Conservation (phyloP, 768 basidiomycete genomes). For the Mycena rosella region DNA sequence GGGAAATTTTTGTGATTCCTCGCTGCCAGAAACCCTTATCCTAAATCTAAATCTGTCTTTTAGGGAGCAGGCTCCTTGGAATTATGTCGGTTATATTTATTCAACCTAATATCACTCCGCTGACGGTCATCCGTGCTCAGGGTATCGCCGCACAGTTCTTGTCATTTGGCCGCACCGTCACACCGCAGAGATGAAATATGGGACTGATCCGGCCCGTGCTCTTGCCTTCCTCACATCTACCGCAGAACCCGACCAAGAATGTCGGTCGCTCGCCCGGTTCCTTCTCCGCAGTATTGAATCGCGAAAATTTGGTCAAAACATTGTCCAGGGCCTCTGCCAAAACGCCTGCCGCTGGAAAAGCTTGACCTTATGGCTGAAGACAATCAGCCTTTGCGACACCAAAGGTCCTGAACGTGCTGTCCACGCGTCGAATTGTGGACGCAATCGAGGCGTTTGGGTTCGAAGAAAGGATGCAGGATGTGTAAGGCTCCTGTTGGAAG, state of each 20-base stretch:
- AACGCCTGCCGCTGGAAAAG: slow-evolving; percentile 4
- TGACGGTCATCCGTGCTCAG: slow-evolving; percentile 12
- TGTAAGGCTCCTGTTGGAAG: neutral
- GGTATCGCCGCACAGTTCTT: slow-evolving; percentile 24
- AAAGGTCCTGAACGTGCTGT: slow-evolving; percentile 5
- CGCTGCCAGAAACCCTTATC: neutral
- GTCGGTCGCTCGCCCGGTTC: slow-evolving; percentile 1
- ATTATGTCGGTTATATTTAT: slow-evolving; percentile 36
- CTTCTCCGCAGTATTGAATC: slow-evolving; percentile 19
- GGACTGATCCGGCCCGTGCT: neutral
- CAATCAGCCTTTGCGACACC: neutral
- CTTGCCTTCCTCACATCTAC: neutral
- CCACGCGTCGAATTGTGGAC: slow-evolving; percentile 5
- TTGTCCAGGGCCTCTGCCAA: slow-evolving; percentile 5
- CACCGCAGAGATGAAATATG: slow-evolving; percentile 16
- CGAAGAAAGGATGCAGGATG: neutral
- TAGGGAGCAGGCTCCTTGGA: slow-evolving; percentile 39
- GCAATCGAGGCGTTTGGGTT: slow-evolving; percentile 17
- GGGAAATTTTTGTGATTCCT: slow-evolving; percentile 42
- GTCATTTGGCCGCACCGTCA: slow-evolving; percentile 15
- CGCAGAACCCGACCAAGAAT: neutral
- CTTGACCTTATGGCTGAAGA: slow-evolving; percentile 13
- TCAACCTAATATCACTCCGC: neutral
- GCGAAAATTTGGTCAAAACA: neutral
- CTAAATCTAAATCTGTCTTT: slow-evolving; percentile 1